phyloP scores from a whole-genome alignment of 352 stramenopile genomes.

The Pythium myriotylum region DNA sequence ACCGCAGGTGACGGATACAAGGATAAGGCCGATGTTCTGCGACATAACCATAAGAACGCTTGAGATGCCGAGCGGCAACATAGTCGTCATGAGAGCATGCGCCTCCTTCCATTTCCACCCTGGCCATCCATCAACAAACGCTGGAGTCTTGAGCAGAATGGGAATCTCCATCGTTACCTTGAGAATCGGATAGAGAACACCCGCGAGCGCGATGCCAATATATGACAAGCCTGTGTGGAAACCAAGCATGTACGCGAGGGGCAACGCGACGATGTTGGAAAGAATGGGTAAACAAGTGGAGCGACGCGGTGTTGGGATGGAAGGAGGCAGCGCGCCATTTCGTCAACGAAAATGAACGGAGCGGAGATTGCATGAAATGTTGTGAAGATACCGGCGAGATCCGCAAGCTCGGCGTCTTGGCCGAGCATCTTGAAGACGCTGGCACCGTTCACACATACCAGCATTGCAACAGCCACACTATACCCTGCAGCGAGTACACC shows the following conservation, averaged over 20 bases:
- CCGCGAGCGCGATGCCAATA: constrained; percentile 45
- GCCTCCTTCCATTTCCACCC: constrained; percentile 40
- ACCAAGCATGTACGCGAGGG: constrained; percentile 43
- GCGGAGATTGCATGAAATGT: constrained; percentile 16
- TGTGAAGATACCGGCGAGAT: neutral
- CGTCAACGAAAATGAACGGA: neutral
- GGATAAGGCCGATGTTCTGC: constrained; percentile 44
- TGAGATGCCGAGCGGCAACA: constrained; percentile 36
- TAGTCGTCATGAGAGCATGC: constrained; percentile 31
- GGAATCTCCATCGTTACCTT: constrained; percentile 41
- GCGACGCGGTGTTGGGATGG: constrained; percentile 48
- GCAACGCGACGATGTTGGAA: constrained; percentile 37
- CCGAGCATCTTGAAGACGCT: neutral
- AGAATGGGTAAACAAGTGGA: constrained; percentile 42
- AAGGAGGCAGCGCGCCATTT: neutral
- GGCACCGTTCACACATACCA: neutral
- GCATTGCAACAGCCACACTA: constrained; percentile 41
- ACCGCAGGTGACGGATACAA: constrained; percentile 46
- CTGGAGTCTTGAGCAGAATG: constrained; percentile 36
- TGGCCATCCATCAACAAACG: constrained; percentile 49
- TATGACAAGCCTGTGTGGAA: constrained; percentile 55
- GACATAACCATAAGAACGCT: constrained; percentile 54
- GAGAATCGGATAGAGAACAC: constrained; percentile 38
- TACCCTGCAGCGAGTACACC: constrained; percentile 43
- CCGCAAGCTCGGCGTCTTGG: neutral